phyloP scores from a whole-genome alignment of 2,329 filamentous ascomycete genomes.

The Claviceps capensis region DNA sequence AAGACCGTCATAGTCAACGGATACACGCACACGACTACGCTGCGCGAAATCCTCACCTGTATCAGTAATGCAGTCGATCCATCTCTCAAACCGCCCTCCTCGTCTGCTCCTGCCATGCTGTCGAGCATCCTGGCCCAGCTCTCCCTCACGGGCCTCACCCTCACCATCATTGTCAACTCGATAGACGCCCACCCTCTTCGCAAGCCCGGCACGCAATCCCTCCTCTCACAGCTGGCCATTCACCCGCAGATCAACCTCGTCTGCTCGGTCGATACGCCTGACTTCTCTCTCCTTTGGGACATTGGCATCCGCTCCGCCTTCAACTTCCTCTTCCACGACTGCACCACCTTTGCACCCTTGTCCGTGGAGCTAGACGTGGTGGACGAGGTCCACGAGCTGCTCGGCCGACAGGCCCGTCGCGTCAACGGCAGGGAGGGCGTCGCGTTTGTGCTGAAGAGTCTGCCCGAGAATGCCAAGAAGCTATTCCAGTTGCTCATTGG shows the following conservation, averaged over 20 bases:
- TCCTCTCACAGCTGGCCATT: constrained; percentile 63
- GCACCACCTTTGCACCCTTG: constrained; percentile 74
- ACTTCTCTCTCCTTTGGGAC: constrained; percentile 83
- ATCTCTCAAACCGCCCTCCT: constrained; percentile 35
- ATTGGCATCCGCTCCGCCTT: constrained; percentile 68
- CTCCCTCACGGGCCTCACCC: constrained; percentile 22
- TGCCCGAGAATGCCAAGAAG: constrained; percentile 84
- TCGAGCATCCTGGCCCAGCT: constrained; percentile 52
- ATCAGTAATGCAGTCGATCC: constrained; percentile 50
- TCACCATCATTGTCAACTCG: constrained; percentile 71
- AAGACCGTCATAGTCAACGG: constrained; percentile 76
- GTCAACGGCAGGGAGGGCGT: constrained; percentile 86
- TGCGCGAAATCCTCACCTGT: constrained; percentile 57
- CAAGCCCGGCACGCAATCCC: constrained; percentile 51
- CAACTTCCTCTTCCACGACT: constrained; percentile 85
- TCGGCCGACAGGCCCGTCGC: constrained; percentile 66
- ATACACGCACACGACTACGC: constrained; percentile 52
- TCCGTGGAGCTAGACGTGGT: constrained; percentile 66
- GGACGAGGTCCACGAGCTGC: constrained; percentile 76
- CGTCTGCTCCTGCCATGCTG: constrained; percentile 55
- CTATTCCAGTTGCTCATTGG: constrained; percentile 75
- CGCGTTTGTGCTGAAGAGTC: constrained; percentile 73
- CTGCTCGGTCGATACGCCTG: constrained; percentile 76
- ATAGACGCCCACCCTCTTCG: constrained; percentile 72
- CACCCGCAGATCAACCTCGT: constrained; percentile 60